These are phyloP conservation scores for Pyracantha coccinea DNA, from an alignment of 331 rosid species.

Conservation along the genomic window DNA sequence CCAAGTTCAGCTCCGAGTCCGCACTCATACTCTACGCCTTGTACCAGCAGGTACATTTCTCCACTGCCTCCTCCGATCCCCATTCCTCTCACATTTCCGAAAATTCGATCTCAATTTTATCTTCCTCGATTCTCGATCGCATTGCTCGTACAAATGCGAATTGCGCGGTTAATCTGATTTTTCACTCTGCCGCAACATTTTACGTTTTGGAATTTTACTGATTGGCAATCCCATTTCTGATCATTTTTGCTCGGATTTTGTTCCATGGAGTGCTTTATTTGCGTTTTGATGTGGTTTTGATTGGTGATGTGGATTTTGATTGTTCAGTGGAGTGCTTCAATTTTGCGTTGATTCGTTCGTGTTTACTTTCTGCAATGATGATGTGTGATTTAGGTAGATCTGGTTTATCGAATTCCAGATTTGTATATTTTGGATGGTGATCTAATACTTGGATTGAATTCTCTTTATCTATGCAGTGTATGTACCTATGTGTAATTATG, in stretches of 20 bases:
- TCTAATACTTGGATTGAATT: background rate
- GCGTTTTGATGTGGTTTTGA: background rate
- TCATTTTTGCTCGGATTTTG: background rate
- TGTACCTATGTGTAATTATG: background rate
- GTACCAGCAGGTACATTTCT: slow-evolving; percentile 57
- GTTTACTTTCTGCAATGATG: background rate
- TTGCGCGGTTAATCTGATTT: background rate
- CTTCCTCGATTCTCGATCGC: background rate
- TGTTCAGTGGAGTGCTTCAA: background rate
- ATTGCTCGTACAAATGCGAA: background rate
- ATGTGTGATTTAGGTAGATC: slow-evolving; percentile 30
- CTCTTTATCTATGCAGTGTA: background rate
- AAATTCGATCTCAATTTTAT: background rate
- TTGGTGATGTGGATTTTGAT: background rate
- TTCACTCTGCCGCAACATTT: background rate
- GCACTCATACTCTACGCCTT: slow-evolving; percentile 84
- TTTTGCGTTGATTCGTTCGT: background rate
- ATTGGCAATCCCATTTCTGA: background rate
- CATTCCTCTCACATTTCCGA: background rate
- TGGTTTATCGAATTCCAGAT: slow-evolving; percentile 8
- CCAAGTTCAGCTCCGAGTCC: slow-evolving; percentile 73
- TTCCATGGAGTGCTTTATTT: background rate
- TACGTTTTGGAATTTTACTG: background rate
- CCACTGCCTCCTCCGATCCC: slow-evolving; percentile 3
- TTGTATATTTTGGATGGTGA: slow-evolving; percentile 12